phyloP scores from a whole-genome alignment of 2,329 filamentous ascomycete species.

The Drechslerella coelobrocha region DNA sequence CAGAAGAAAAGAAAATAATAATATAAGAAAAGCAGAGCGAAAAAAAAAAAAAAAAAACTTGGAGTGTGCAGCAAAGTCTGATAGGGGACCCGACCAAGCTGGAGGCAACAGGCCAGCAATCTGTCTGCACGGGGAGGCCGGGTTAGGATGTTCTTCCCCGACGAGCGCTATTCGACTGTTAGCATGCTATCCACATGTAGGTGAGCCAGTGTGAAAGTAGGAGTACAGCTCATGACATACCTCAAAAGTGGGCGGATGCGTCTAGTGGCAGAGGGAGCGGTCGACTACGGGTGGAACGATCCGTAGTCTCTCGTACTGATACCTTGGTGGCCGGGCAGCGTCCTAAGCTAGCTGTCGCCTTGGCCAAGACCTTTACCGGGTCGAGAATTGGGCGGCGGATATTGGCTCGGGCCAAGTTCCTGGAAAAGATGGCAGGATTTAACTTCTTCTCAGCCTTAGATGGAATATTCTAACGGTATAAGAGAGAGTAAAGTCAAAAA shows the following conservation, averaged over 20 bases:
- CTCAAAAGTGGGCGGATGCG: conserved; percentile 41
- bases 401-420: conserved; percentile 23
- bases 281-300: conserved; percentile 43
- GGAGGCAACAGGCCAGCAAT: conserved; percentile 26
- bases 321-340: conserved; percentile 26
- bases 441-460: background rate
- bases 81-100: conserved; percentile 20
- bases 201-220: conserved; percentile 34
- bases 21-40: conserved; percentile 1
- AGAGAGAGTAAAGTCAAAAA: no score
- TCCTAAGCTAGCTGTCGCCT: conserved; percentile 25
- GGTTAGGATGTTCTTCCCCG: conserved; percentile 47
- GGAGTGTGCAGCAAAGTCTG: conserved; percentile 24
- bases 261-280: conserved; percentile 28
- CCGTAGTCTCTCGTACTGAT: conserved; percentile 33
- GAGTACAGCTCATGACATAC: conserved; percentile 48
- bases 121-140: conserved; percentile 39
- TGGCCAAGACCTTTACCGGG: conserved; percentile 8
- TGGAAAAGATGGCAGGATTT: background rate
- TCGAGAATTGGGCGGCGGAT: conserved; percentile 11
- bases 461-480: no score
- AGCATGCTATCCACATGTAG: conserved; percentile 41
- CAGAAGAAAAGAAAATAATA: conserved; percentile 19
- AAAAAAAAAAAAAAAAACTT: conserved; percentile 41
- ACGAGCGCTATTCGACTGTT: conserved; percentile 25